Evolutionary conservation across 371 early-diverging fungal species (phyloP).

Genomic region (Mycotypha africana): DNA sequence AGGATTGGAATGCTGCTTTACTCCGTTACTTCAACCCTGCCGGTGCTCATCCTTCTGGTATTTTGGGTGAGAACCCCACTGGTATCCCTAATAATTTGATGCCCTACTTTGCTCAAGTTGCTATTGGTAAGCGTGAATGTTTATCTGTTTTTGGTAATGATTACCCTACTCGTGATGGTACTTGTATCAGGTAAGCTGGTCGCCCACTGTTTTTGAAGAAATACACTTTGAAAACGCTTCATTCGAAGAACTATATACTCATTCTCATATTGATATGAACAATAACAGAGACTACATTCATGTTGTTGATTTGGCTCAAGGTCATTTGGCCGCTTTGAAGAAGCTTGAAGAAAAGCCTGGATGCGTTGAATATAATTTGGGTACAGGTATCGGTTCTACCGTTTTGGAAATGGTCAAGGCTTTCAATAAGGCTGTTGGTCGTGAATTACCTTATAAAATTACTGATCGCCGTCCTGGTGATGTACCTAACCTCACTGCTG

Average conservation of each 20-base stretch:
- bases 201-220: no score
- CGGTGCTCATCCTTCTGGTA: slow-evolving; percentile 81
- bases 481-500: slow-evolving; percentile 76
- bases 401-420: slow-evolving; percentile 85
- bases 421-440: slow-evolving; percentile 67
- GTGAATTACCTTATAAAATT: slow-evolving; percentile 58
- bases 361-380: slow-evolving; percentile 79
- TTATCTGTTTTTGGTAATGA: slow-evolving; percentile 81
- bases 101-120: slow-evolving; percentile 83
- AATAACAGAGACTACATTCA: slow-evolving; percentile 77
- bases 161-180: slow-evolving; percentile 85
- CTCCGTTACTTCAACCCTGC: slow-evolving; percentile 91
- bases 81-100: slow-evolving; percentile 86
- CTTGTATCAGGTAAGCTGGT: slow-evolving; percentile 73
- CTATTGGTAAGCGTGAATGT: slow-evolving; percentile 65
- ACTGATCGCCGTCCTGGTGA: slow-evolving; percentile 80
- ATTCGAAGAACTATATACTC: neutral
- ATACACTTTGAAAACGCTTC: no score
- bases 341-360: slow-evolving; percentile 52
- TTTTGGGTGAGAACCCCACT: slow-evolving; percentile 82
- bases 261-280: no score
- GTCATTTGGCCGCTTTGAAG: slow-evolving; percentile 80
- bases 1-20: slow-evolving; percentile 66
- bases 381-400: slow-evolving; percentile 81
- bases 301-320: slow-evolving; percentile 82